Evolutionary conservation across 179 eudicot species (phyloP).

Genomic region (Spergularia azorica): DNA sequence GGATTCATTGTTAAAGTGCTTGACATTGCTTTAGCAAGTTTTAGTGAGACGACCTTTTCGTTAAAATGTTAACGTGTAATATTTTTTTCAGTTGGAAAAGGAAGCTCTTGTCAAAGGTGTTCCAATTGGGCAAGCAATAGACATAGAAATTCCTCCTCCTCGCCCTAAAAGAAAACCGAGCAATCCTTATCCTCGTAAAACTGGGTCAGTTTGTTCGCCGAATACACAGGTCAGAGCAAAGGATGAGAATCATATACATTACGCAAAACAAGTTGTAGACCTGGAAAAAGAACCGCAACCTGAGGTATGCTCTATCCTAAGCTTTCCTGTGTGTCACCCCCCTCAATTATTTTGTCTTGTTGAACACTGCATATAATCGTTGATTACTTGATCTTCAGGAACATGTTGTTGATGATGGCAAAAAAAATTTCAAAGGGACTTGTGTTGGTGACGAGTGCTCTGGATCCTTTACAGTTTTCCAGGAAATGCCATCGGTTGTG

Average conservation of each 20-base stretch:
- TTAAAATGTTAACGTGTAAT: conserved; percentile 25
- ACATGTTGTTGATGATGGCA: conserved; percentile 42
- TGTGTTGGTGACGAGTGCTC: conserved; percentile 41
- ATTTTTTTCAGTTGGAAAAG: conserved; percentile 79
- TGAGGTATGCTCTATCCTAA: conserved; percentile 49
- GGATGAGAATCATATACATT: conserved; percentile 45
- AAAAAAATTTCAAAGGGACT: conserved; percentile 32
- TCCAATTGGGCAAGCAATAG: conserved; percentile 68
- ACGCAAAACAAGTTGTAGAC: conserved; percentile 41
- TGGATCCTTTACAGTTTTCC: conserved; percentile 42
- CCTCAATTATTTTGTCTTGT: neutral
- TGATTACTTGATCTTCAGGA: conserved; percentile 40
- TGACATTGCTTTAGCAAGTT: conserved; percentile 10
- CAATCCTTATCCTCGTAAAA: conserved; percentile 96
- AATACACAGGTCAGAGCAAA: conserved; percentile 46
- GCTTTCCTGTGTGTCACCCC: conserved; percentile 10
- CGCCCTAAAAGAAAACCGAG: conserved; percentile 96
- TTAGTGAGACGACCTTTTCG: conserved; percentile 2
- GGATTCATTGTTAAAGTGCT: neutral
- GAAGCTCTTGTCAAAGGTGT: conserved; percentile 90
- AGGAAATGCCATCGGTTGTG: conserved; percentile 46
- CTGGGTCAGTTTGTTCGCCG: conserved; percentile 39
- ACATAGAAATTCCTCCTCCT: conserved; percentile 96
- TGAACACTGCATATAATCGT: neutral
- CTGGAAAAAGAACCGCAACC: conserved; percentile 53